Conservation (phyloP, 495 filamentous ascomycete genomes). For the Neurospora discreta region DNA sequence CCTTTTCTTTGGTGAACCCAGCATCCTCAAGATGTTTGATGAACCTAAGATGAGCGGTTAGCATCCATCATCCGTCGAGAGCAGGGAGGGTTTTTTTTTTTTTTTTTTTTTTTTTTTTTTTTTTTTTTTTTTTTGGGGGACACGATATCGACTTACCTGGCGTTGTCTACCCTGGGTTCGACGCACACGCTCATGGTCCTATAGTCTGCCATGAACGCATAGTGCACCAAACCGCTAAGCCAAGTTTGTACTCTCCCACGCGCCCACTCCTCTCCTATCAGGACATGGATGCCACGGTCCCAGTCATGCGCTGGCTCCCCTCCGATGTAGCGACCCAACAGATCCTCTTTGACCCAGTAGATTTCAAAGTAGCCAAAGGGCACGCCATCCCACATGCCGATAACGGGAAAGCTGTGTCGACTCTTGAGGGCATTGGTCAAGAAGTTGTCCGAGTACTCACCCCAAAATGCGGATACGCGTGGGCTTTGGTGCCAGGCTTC, state of each 20-base stretch:
- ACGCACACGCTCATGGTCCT: conserved; percentile 72
- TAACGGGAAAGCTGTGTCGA: conserved; percentile 75
- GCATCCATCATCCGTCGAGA: not conserved
- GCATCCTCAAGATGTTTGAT: conserved; percentile 60
- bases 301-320: conserved; percentile 54
- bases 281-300: conserved; percentile 77
- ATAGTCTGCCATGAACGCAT: conserved; percentile 66
- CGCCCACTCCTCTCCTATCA: conserved; percentile 90
- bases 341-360: conserved; percentile 97
- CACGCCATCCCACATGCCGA: conserved; percentile 88
- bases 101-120: no score
- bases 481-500: conserved; percentile 86
- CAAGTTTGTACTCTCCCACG: conserved; percentile 69
- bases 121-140: no score
- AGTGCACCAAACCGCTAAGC: conserved; percentile 79
- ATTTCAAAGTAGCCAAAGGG: conserved; percentile 98
- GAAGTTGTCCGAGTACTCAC: conserved; percentile 56
- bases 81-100: not conserved
- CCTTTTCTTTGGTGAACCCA: conserved; percentile 82
- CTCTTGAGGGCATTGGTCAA: conserved; percentile 51
- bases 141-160: conserved; percentile 48
- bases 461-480: conserved; percentile 76
- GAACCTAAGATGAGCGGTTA: conserved; percentile 44
- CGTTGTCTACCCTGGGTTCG: conserved; percentile 88
- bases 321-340: conserved; percentile 53